Percentiles rank a stretch among this genome's conserved stretches.
phyloP scores from a whole-genome alignment of 2,329 filamentous ascomycete species.

The Parastagonospora nodorum region DNA sequence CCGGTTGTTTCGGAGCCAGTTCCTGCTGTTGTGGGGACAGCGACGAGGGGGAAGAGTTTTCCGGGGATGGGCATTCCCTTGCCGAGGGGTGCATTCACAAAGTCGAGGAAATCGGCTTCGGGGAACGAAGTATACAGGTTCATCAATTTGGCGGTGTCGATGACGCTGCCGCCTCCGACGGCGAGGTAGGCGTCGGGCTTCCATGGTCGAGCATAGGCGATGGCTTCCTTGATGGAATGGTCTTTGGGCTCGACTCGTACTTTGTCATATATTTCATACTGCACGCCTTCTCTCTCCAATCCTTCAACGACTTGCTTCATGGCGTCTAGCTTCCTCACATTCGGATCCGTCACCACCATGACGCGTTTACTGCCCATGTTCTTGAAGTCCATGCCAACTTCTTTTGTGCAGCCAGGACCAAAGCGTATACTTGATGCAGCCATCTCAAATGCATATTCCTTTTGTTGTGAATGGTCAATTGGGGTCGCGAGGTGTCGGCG shows the following conservation, averaged over 20 bases:
- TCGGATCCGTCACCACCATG: conserved; percentile 88
- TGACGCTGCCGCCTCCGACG: conserved; percentile 90
- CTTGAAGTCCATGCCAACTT: conserved; percentile 96
- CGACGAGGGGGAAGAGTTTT: conserved; percentile 75
- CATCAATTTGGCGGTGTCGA: conserved; percentile 98
- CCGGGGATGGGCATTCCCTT: conserved; percentile 77
- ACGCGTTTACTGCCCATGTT: conserved; percentile 89
- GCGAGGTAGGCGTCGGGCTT: conserved; percentile 88
- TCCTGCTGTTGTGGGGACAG: conserved; percentile 83
- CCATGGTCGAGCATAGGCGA: conserved; percentile 81
- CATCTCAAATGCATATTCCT: conserved; percentile 99
- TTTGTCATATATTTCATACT: conserved; percentile 79
- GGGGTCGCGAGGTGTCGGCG: conserved; percentile 75
- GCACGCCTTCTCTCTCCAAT: conserved; percentile 75
- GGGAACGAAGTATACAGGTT: conserved; percentile 92
- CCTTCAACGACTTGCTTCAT: conserved; percentile 89
- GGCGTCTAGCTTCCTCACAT: conserved; percentile 79
- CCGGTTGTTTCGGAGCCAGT: conserved; percentile 95
- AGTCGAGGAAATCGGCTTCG: conserved; percentile 93
- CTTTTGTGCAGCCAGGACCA: conserved; percentile 88
- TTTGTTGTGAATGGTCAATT: conserved; percentile 71
- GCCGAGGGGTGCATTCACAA: conserved; percentile 93
- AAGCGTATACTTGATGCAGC: conserved; percentile 94
- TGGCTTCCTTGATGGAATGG: conserved; percentile 86
- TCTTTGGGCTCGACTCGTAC: conserved; percentile 93